Base-by-base conservation (phyloP, 805 yeast genomes). In the Yarrowia sp. region DNA sequence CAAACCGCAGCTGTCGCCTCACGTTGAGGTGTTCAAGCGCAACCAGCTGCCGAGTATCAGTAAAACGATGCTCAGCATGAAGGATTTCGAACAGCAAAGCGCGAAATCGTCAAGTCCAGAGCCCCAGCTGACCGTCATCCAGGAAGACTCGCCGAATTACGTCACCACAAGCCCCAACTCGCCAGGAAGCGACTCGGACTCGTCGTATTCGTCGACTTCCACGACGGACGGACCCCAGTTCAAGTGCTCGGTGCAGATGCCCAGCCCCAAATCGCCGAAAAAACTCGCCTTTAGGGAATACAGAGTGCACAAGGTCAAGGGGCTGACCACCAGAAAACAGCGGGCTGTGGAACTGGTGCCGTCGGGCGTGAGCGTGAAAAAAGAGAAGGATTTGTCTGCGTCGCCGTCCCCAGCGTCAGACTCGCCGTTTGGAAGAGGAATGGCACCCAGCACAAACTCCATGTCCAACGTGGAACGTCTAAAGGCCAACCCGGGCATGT, bases 401-500 rank as follows among this genome's bases (percentile, higher is more conserved):
- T 16, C 45, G 35, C 45, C 40, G 10, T 38, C 59, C 2, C 32
- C 32, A 26, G 2, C 32, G 3, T 12, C 45, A 14, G 59, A 53
- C 40, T 53, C 59, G 43, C 58, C 43, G n/a, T 53, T 38, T n/a
- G 63, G 63, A 56, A 2, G 52, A 11, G 65, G 65, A n/a, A 59
- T 59, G 65, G 65, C 48, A 1, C 46, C 38, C 4, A 15, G 48
- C n/a, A 22, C 45, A 2, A 59, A n/a, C 32, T 16, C 32, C 2
- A n/a, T 35, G 26, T 16, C 52, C 16, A 59, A 43, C 26, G 67
- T 63, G 38, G 46, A 63, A 10, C 56, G 56, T 10, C 67, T 63
- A 16, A 46, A 26, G 67, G 56, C 56, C 11, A 49, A 63, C 15
- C 56, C 67, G 8, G 67, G 26, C 16, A 63, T 63, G 67, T 63